Evolutionary conservation across 1,139 yeast genomes (phyloP).

Genomic region (Pichia cactophila): DNA sequence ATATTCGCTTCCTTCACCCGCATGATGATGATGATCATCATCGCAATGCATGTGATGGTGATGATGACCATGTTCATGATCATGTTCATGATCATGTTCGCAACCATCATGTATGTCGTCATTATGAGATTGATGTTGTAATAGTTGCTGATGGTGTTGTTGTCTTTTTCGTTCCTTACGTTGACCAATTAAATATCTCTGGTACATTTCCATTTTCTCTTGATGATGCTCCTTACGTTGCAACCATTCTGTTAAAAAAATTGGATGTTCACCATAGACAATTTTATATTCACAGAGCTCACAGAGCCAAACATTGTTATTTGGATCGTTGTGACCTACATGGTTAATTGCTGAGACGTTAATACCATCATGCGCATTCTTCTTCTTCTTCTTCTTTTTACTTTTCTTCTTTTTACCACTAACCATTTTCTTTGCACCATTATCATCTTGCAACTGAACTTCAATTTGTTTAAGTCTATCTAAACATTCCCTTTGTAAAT

Average conservation of each 20-base stretch:
- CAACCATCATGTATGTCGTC: background rate
- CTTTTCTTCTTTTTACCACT: conserved; percentile 13
- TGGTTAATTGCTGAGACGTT: conserved; percentile 4
- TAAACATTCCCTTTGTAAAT: conserved; percentile 7
- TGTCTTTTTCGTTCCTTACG: conserved; percentile 5
- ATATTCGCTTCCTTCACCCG: background rate
- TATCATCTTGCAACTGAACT: background rate
- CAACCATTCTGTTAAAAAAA: conserved; percentile 42
- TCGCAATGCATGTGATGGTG: background rate
- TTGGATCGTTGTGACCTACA: conserved; percentile 2
- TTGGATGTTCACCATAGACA: conserved; percentile 47
- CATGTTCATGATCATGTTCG: background rate
- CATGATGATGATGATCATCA: background rate
- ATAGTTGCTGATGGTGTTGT: background rate
- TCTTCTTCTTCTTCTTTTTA: conserved; percentile 11
- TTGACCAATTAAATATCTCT: conserved; percentile 13
- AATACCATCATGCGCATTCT: conserved; percentile 5
- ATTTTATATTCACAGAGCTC: conserved; percentile 55
- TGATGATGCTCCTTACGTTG: conserved; percentile 32
- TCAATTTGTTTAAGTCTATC: conserved; percentile 5
- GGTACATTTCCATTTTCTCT: conserved; percentile 16
- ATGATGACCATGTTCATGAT: background rate
- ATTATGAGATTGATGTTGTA: background rate
- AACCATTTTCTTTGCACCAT: conserved; percentile 1
- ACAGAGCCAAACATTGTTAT: conserved; percentile 31